Percentiles rank a stretch among this genome's conserved stretches.
These are phyloP conservation scores for Penicillium sp. DNA, from an alignment of 2,329 filamentous ascomycete genomes.

Conservation along the genomic window DNA sequence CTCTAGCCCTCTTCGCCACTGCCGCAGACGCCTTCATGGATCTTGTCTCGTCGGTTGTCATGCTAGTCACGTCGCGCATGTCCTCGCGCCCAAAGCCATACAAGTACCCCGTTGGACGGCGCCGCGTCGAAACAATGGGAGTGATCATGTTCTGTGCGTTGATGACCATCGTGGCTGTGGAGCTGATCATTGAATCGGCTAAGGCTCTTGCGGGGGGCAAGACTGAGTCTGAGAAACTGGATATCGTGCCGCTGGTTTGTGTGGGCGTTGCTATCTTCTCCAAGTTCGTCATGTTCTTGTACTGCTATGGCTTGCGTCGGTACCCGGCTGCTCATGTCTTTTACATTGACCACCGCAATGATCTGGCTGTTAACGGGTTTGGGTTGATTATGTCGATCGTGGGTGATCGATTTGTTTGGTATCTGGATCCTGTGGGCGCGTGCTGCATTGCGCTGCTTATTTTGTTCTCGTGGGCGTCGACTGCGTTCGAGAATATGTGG, in stretches of 20 bases:
- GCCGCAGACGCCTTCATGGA: conserved; percentile 16
- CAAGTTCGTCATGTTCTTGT: conserved; percentile 9
- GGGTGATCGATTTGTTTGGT: conserved; percentile 13
- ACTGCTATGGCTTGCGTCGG: conserved; percentile 9
- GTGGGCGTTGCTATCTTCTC: conserved; percentile 14
- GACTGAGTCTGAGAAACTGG: conserved; percentile 3
- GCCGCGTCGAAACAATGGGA: conserved; percentile 13
- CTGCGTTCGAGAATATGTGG: conserved; percentile 14
- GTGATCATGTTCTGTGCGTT: conserved; percentile 14
- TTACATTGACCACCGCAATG: conserved; percentile 14
- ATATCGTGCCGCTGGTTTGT: conserved; percentile 9
- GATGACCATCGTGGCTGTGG: conserved; percentile 5
- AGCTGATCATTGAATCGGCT: conserved; percentile 10
- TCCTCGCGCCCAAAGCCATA: conserved; percentile 14
- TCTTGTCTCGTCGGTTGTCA: conserved; percentile 13
- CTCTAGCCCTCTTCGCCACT: conserved; percentile 11
- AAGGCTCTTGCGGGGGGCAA: conserved; percentile 5
- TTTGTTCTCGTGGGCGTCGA: conserved; percentile 13
- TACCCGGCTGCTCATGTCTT: conserved; percentile 14
- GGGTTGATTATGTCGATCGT: conserved; percentile 13
- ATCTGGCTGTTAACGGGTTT: conserved; percentile 14
- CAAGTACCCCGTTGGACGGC: conserved; percentile 14
- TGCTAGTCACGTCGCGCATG: conserved; percentile 13
- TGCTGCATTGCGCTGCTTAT: conserved; percentile 15
- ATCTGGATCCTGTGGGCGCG: conserved; percentile 11